Evolutionary conservation across 163 green algal genomes (phyloP), one percentile per base, ranked within the genome.

Genomic region (Chlorella variabilis): DNA sequence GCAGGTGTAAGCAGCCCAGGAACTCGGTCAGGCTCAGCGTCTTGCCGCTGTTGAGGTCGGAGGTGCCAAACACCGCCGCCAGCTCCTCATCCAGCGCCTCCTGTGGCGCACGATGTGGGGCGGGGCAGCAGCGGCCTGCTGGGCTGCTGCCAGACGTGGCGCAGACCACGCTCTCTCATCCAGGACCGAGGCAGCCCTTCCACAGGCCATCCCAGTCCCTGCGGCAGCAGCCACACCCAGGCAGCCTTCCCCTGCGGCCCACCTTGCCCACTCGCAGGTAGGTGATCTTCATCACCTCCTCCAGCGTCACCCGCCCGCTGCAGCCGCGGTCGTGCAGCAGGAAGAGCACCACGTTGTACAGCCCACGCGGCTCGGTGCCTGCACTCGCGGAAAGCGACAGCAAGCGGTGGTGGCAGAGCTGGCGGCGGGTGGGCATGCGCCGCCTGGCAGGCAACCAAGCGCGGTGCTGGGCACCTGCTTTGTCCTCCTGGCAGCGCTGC

Each of bases 271-370:
- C 96, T 39, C 94, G 87, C 41, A 99, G 90, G 89, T 98, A 98
- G 84, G 96, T 92, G 68, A 98, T 84, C 84, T 92, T 90, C 93
- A 97, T 97, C 0, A 95, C 95, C 83, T 98, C 92, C 87, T 98
- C 94, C 61, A 98, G 81, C 4, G 89, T 93, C 71, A 98, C 87
- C 31, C 73, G 78, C 39, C 83, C 83, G 7, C 92, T 92, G 11
- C 75, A 85, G 70, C 90, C 87, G 27, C 13, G 1, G 85, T 98
- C 93, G 74, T 97, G 96, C 90, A 98, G 97, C 25, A 98, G 85
- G 88, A 99, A 99, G 80, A 98, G 93, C 45, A 97, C 92, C 9
- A 98, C 91, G 61, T 98, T 97, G 92, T 96, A 98, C 3, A 99
- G 89, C 7, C 93, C 89, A 0, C 93, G 88, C 17, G 96, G 96